Base-by-base conservation (phyloP, 306 rosid species). In the Trifolium fragiferum region DNA sequence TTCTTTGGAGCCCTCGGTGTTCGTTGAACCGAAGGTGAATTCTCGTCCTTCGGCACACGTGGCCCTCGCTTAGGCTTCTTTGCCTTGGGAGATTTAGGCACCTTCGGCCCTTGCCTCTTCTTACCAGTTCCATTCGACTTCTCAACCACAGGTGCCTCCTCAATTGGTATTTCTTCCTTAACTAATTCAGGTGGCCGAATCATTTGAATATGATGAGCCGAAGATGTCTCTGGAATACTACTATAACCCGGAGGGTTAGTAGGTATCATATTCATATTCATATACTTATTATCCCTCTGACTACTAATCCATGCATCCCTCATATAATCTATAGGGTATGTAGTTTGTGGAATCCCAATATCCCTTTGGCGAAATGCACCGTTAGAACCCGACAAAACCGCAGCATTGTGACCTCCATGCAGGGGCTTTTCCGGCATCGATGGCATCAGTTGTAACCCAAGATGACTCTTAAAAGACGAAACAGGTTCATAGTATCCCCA, bases 401-500 rank as follows among this genome's bases (percentile, higher is more conserved):
- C 58, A 21, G 86, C 86, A 83, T 85, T 86, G 25, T 92, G 96
- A 18, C 88, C 93, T 43, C 93, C 88, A 7, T 89, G 66, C 61
- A 85, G 60, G 38, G 92, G 83, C 62, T 90, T 90, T 32, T 94
- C 96, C 1, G 89, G 89, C 88, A 94, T 86, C 43, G 93, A 79
- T 0, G 99, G 84, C 96, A 94, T 92, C 79, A 94, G 95, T 83
- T 88, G 96, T 68, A 94, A 88, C 54, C 99, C 95, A 37, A 92
- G 87, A 65, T 92, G 96, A 43, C 85, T 87, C 84, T 92, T 91
- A 61, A 80, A 86, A 25, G 97, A 80, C 0, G 86, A 18, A 0
- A 86, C 68, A 3, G 97, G 92, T 80, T 91, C 99, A 84, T 92
- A 91, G 88, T 88, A 94, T 76, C 96, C 96, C 99, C 99, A 94